These are phyloP conservation scores for Vitis rupestris DNA, from an alignment of 164 flowering plant genomes.

Conservation along the genomic window DNA sequence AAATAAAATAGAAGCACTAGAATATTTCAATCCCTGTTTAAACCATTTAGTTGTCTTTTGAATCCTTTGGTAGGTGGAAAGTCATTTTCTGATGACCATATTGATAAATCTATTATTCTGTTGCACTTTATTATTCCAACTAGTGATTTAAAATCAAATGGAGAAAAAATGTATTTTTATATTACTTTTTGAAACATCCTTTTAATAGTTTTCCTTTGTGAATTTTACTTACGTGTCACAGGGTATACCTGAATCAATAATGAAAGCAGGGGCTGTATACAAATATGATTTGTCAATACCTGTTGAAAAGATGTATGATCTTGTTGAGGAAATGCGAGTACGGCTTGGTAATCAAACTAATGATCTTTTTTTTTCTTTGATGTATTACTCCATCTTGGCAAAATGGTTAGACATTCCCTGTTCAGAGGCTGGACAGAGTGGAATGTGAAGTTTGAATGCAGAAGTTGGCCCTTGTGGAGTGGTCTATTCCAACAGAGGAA, in stretches of 20 bases:
- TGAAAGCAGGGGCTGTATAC: slow-evolving; percentile 91
- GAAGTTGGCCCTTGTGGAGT: too few species aligned
- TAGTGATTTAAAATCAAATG: neutral
- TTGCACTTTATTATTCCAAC: too few species aligned
- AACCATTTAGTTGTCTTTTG: neutral
- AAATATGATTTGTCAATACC: slow-evolving; percentile 96
- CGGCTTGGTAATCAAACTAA: slow-evolving; percentile 58
- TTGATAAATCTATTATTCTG: too few species aligned
- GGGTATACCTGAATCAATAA: slow-evolving; percentile 87
- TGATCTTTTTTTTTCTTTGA: neutral
- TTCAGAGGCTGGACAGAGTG: too few species aligned
- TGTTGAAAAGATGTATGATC: slow-evolving; percentile 73
- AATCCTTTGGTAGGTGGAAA: neutral
- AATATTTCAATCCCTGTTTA: neutral
- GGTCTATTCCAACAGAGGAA: too few species aligned
- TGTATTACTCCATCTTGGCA: too few species aligned
- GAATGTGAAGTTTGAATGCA: too few species aligned
- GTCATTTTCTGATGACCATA: neutral
- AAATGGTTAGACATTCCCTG: too few species aligned
- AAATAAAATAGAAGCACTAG: too few species aligned
- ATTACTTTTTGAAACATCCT: neutral
- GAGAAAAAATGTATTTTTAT: neutral
- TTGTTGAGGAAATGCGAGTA: slow-evolving; percentile 84
- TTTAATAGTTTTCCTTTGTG: neutral
- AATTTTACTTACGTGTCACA: slow-evolving; percentile 21